These are phyloP conservation scores for Aegle marmelos DNA, from an alignment of 345 rosid species.

Conservation along the genomic window DNA sequence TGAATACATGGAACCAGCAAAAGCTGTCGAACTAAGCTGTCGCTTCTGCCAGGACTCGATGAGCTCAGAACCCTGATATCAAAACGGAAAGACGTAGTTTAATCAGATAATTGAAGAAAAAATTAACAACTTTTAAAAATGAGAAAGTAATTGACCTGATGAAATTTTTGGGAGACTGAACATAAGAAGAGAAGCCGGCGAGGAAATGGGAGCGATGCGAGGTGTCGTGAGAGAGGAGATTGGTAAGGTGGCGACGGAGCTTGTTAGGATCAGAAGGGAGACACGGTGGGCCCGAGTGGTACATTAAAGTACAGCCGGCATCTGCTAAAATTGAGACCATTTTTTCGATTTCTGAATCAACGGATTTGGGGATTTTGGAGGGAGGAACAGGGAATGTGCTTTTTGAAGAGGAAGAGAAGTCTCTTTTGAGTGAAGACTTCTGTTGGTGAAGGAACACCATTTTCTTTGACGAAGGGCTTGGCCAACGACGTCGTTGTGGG, in stretches of 20 bases:
- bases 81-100: background rate
- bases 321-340: slow-evolving; percentile 64
- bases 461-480: background rate
- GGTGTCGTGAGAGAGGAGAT: slow-evolving; percentile 35
- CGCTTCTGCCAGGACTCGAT: slow-evolving; percentile 35
- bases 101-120: background rate
- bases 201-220: slow-evolving; percentile 49
- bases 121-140: too few relatives aligned
- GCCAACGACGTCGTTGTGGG: background rate
- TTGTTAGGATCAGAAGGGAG: slow-evolving; percentile 61
- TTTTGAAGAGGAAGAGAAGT: slow-evolving; percentile 35
- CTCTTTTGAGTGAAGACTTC: slow-evolving; percentile 44
- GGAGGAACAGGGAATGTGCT: slow-evolving; percentile 29
- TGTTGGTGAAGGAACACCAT: slow-evolving; percentile 63
- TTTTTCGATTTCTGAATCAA: slow-evolving; percentile 38
- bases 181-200: slow-evolving; percentile 46
- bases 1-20: slow-evolving; percentile 65
- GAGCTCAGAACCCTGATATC: slow-evolving; percentile 50
- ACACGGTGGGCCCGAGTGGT: slow-evolving; percentile 57
- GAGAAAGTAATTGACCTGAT: slow-evolving; percentile 34
- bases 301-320: slow-evolving; percentile 66
- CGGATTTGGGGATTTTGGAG: slow-evolving; percentile 39
- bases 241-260: slow-evolving; percentile 60
- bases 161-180: slow-evolving; percentile 51
- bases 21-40: slow-evolving; percentile 58